A percentile compares a stretch with the other conserved stretches of the same genome.
Conservation (phyloP, 805 yeast genomes). For the Saccharomycopsis sp. region DNA sequence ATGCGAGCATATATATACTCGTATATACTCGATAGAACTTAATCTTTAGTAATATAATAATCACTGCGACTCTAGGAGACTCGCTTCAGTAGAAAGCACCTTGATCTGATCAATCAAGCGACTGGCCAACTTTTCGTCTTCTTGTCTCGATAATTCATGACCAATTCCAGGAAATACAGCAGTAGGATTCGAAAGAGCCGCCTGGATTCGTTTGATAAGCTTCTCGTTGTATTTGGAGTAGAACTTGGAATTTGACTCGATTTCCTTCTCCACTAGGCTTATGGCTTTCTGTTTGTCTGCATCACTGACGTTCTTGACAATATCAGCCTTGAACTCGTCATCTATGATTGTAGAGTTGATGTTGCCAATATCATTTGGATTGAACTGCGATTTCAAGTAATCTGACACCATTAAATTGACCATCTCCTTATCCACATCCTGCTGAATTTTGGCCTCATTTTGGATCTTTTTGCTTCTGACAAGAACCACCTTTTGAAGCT, state of each 20-base stretch:
- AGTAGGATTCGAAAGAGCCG: background rate
- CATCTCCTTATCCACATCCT: conserved; percentile 29
- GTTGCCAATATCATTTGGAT: conserved; percentile 4
- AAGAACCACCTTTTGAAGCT: background rate
- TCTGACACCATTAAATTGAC: conserved; percentile 33
- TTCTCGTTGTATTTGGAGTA: conserved; percentile 1
- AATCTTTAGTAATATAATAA: too few relatives aligned
- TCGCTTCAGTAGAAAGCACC: background rate
- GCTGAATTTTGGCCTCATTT: background rate
- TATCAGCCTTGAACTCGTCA: conserved; percentile 4
- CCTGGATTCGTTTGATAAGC: background rate
- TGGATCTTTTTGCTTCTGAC: background rate
- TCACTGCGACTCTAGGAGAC: background rate
- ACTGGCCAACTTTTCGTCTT: background rate
- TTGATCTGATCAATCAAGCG: conserved; percentile 1
- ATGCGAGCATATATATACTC: too few relatives aligned
- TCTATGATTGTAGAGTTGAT: conserved; percentile 23
- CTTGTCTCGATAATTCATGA: background rate
- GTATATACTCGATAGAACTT: too few relatives aligned
- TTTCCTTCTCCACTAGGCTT: conserved; percentile 23
- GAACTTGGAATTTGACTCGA: background rate
- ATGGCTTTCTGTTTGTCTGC: conserved; percentile 24
- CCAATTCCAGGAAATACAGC: conserved; percentile 4
- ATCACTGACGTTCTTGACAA: conserved; percentile 31
- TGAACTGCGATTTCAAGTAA: conserved; percentile 27